Evolutionary conservation across 305 asterid species (phyloP), one percentile per base, ranked within the genome.

Genomic region (Andrographis paniculata): DNA sequence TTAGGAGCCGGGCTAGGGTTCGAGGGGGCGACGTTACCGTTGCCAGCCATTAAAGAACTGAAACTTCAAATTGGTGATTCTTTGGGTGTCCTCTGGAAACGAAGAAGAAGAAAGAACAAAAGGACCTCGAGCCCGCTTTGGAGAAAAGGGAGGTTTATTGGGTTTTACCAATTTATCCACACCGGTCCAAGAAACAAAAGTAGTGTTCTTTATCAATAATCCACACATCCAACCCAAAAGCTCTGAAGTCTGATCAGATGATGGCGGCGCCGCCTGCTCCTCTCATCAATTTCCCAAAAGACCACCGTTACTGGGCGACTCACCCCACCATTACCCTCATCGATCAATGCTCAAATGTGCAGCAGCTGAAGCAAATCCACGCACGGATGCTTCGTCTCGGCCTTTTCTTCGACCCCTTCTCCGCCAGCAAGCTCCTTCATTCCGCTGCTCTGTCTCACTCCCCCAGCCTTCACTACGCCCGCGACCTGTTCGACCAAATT

Each of bases 361-460:
- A 27, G 6, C 92, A 75, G 14, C 84, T 82, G 59, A 82, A 73
- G 64, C 78, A 75, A 63, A 70, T 86, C 39, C 96, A 86, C 52
- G 82, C 86, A 7, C 78, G 61, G 10, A 79, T 86, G 94, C 88
- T 86, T 6, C 84, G 92, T 3, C 30, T 48, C 9, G 94, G 89
- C 30, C 73, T 86, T 4, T 75, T 82, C 23, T 55, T n/a, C 50
- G 93, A 86, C 43, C 86, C 87, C 5, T 82, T 73, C 55, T 68
- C 89, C 46, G 83, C 82, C 45, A 82, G 93, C 72, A 86, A 82
- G 39, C 86, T 86, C 56, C 68, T 86, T 16, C 77, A 77, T 18
- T 69, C 70, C 4, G 30, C 71, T 2, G 70, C 84, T 9, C 51
- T 77, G 0, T 75, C 87, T 1, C 53, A 66, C 15, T 57, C 74